Base-by-base conservation (phyloP, 345 rosid genomes). In the Pugionium cornutum region DNA sequence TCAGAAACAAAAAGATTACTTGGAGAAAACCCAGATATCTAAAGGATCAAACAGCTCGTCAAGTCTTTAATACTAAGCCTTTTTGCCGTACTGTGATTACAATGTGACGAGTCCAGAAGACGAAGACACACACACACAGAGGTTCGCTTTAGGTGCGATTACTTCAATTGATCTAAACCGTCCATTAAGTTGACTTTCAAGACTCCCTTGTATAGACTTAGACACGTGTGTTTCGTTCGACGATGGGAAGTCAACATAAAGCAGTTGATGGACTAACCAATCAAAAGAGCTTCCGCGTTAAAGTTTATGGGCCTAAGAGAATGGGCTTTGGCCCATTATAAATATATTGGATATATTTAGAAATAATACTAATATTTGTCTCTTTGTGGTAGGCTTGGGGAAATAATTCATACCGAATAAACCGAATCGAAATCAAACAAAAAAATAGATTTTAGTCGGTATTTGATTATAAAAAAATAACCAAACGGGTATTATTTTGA, bases 21-120 rank as follows among this genome's bases (percentile, higher is more conserved):
- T 6, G 0, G 32, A 37, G n/a, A 29, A 3, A 53, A 35, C 62
- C 68, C 61, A 51, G 52, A 62, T 40, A 35, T 32, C 32, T 47
- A 29, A 69, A 56, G 62, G 52, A 51, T 53, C 37, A 40, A 62
- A 39, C 28, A 57, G 18, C 31, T 36, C 18, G 18, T 18, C 18
- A 18, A 18, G 18, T 18, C 0, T 18, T 18, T 18, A 18, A 18
- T 18, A 18, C 18, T 18, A 18, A 18, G 18, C 0, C 18, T 18
- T 18, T 18, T 18, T 18, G 18, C 18, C 18, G 18, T 18, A 18
- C 34, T 33, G 52, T 59, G 67, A 53, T 70, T 36, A 52, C 45
- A 53, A 69, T 47, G 57, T 54, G 30, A 26, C 62, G 42, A 50
- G 47, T 61, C 52, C 49, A 41, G 29, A 62, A 70, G 75, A 70